phyloP scores from a whole-genome alignment of 257 asterid species.

The Przewalskia tangutica region DNA sequence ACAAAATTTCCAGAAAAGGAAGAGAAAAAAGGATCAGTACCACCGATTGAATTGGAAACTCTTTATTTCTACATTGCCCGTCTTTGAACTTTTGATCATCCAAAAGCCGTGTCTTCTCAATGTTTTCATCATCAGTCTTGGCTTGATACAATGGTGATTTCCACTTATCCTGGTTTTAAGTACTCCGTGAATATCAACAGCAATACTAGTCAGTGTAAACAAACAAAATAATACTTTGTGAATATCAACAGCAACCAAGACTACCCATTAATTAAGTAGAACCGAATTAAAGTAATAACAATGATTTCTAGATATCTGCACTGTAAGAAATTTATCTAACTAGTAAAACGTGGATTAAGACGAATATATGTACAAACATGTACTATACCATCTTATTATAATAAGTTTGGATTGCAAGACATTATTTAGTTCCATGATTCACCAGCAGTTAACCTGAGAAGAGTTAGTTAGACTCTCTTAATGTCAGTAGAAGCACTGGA shows the following conservation, averaged over 20 bases:
- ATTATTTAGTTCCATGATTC: too few relatives aligned
- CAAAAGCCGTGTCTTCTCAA: background rate
- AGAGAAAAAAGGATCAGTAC: too few relatives aligned
- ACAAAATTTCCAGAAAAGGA: background rate
- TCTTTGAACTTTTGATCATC: background rate
- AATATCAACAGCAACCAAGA: background rate
- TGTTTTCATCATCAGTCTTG: background rate
- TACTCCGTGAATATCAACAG: too few relatives aligned
- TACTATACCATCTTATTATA: too few relatives aligned
- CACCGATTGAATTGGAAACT: background rate
- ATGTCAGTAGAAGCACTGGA: background rate
- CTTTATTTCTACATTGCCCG: too few relatives aligned
- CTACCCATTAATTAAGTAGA: too few relatives aligned
- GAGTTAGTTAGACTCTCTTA: background rate
- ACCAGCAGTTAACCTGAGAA: too few relatives aligned
- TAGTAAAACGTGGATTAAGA: too few relatives aligned
- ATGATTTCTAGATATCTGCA: background rate
- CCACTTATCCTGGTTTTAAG: too few relatives aligned
- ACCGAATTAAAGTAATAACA: too few relatives aligned
- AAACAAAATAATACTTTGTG: background rate
- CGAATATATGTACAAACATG: too few relatives aligned
- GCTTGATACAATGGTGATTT: background rate
- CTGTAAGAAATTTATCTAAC: background rate
- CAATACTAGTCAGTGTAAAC: background rate
- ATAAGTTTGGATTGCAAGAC: too few relatives aligned